Conservation (phyloP, 148 eudicot genomes). For the Vaccinium macrocarpon region DNA sequence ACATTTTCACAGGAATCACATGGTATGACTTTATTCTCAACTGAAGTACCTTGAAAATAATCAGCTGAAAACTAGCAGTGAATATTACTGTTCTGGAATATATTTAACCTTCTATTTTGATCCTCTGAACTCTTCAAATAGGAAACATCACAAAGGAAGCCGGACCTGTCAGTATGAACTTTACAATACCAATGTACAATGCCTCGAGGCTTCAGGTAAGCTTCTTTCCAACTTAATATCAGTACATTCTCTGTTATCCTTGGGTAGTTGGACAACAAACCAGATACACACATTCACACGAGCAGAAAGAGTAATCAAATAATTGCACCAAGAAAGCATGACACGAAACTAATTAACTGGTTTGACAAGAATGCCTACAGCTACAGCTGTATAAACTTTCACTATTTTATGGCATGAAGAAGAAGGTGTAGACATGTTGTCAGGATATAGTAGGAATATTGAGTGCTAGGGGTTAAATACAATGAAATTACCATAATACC, state of each 20-base stretch:
- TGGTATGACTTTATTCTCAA: slow-evolving; percentile 38
- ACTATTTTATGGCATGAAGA: not conserved
- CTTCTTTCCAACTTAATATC: slow-evolving; percentile 1
- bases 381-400: not conserved
- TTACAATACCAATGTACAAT: slow-evolving; percentile 95
- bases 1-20: slow-evolving; percentile 88
- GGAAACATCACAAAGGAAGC: slow-evolving; percentile 96
- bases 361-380: not conserved
- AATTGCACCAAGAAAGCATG: not conserved
- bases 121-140: slow-evolving; percentile 18
- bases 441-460: not conserved
- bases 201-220: slow-evolving; percentile 91
- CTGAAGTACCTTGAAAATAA: not conserved
- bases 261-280: not conserved
- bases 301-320: not conserved
- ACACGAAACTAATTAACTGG: not conserved
- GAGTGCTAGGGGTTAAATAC: not conserved
- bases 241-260: not conserved
- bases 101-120: slow-evolving; percentile 2
- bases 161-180: slow-evolving; percentile 96
- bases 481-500: not conserved
- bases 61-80: not conserved
- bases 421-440: not conserved
- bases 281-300: not conserved
- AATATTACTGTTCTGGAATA: not conserved